These are phyloP conservation scores for Agaricus sinodeliciosus DNA, from an alignment of 768 basidiomycete genomes.

Conservation along the genomic window DNA sequence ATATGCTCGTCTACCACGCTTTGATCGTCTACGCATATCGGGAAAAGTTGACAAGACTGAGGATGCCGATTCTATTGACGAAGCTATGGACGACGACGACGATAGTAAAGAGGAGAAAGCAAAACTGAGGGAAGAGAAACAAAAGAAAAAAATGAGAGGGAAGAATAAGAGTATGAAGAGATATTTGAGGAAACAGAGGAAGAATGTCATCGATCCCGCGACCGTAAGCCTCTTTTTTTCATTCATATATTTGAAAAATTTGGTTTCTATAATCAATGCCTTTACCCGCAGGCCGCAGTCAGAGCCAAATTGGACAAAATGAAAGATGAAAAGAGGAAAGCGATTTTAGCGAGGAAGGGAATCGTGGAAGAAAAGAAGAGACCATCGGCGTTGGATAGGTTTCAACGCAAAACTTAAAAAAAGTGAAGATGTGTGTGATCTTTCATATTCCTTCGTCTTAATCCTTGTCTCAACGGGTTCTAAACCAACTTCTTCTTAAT, in stretches of 20 bases:
- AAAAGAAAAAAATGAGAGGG: conserved; percentile 82
- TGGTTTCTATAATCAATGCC: background rate
- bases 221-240: conserved; percentile 34
- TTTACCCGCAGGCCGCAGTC: conserved; percentile 42
- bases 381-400: conserved; percentile 36
- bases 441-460: no score
- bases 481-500: no score
- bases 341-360: conserved; percentile 25
- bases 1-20: conserved; percentile 68
- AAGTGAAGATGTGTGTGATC: background rate
- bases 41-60: conserved; percentile 66
- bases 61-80: conserved; percentile 34
- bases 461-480: no score
- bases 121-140: conserved; percentile 32
- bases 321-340: conserved; percentile 35
- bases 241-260: background rate
- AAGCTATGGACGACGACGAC: conserved; percentile 34
- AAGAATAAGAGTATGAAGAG: conserved; percentile 83
- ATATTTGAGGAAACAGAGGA: conserved; percentile 84
- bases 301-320: conserved; percentile 62
- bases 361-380: conserved; percentile 18
- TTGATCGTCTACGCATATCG: conserved; percentile 66
- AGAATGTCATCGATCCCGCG: conserved; percentile 89
- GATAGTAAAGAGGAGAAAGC: conserved; percentile 29
- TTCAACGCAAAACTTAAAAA: conserved; percentile 20